Percentiles rank a stretch among this genome's conserved stretches.
These are phyloP conservation scores for Debaryomyces hansenii DNA, from an alignment of 805 yeast species.

Conservation along the genomic window DNA sequence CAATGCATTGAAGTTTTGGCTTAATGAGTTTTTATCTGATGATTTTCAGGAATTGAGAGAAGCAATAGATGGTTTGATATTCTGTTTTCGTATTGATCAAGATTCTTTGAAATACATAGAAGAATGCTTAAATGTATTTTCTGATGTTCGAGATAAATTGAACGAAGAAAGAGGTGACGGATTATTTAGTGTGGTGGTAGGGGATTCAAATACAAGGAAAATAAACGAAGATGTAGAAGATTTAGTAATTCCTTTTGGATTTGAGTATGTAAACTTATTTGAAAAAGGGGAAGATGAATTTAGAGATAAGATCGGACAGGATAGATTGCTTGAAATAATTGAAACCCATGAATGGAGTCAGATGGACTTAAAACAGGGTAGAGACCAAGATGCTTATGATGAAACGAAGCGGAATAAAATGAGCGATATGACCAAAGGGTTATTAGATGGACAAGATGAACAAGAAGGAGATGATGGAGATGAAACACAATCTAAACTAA, in stretches of 20 bases:
- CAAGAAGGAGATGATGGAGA: conserved; percentile 6
- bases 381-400: conserved; percentile 14
- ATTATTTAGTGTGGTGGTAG: conserved; percentile 39
- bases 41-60: conserved; percentile 47
- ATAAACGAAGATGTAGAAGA: conserved; percentile 38
- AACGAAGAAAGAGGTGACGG: conserved; percentile 11
- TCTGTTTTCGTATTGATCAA: conserved; percentile 33
- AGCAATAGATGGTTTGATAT: conserved; percentile 45
- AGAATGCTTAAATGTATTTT: conserved; percentile 15
- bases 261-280: conserved; percentile 41
- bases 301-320: conserved; percentile 42
- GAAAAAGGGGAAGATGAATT: conserved; percentile 40
- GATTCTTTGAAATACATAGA: conserved; percentile 21
- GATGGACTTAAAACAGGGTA: conserved; percentile 11
- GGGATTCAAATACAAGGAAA: conserved; percentile 13
- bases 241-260: conserved; percentile 33
- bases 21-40: conserved; percentile 31
- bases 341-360: conserved; percentile 51
- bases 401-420: conserved; percentile 19
- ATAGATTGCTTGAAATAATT: conserved; percentile 45
- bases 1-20: conserved; percentile 33
- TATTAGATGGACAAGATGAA: conserved; percentile 15
- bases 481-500: conserved; percentile 3
- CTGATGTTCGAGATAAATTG: conserved; percentile 12
- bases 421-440: conserved; percentile 25